Evolutionary conservation across 306 rosid species (phyloP).

Genomic region (Hylodesmum podocarpum): DNA sequence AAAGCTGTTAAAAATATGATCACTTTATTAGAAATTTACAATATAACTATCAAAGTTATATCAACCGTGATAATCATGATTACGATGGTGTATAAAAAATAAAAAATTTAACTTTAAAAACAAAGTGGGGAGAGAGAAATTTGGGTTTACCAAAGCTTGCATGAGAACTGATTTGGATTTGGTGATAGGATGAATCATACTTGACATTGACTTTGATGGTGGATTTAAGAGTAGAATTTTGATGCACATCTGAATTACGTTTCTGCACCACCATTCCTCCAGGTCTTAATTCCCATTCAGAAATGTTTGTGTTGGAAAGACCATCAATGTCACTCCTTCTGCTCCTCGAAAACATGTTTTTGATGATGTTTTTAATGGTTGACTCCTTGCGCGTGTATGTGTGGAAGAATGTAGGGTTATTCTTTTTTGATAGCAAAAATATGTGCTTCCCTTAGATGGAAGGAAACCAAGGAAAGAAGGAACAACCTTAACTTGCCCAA

Average conservation of each 20-base stretch:
- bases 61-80: too few species aligned
- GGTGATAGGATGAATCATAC: slow-evolving; percentile 55
- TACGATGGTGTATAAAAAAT: too few species aligned
- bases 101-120: too few species aligned
- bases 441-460: slow-evolving; percentile 37
- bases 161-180: slow-evolving; percentile 63
- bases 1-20: too few species aligned
- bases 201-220: slow-evolving; percentile 65
- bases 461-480: slow-evolving; percentile 49
- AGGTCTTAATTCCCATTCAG: slow-evolving; percentile 70
- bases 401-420: neutral
- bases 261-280: slow-evolving; percentile 93
- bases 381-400: too few species aligned
- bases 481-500: slow-evolving; percentile 35
- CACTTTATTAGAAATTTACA: too few species aligned
- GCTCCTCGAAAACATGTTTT: slow-evolving; percentile 37
- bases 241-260: slow-evolving; percentile 46
- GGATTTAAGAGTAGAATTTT: slow-evolving; percentile 32
- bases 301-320: neutral
- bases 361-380: slow-evolving; percentile 31
- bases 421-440: neutral
- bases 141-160: slow-evolving; percentile 76
- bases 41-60: neutral
- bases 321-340: slow-evolving; percentile 19
- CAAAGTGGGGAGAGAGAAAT: neutral